A percentile compares a stretch with the other conserved stretches of the same genome.
Conservation (phyloP, 768 basidiomycete genomes). For the Pluteus cervinus region DNA sequence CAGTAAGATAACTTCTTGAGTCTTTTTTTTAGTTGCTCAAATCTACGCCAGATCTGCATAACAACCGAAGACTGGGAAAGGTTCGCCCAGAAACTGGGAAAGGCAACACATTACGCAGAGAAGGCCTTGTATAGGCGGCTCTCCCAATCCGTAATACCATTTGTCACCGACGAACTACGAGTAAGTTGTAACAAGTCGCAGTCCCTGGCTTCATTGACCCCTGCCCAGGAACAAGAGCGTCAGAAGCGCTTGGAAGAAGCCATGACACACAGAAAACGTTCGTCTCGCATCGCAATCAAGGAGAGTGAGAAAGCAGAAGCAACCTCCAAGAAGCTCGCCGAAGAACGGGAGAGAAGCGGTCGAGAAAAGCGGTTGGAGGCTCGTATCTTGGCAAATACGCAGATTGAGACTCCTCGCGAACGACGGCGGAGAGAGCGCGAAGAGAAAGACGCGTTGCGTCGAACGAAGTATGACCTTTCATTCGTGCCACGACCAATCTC, state of each 20-base stretch:
- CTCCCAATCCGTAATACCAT: conserved; percentile 60
- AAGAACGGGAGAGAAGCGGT: conserved; percentile 63
- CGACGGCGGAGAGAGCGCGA: conserved; percentile 44
- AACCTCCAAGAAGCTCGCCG: conserved; percentile 51
- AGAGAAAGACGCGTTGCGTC: conserved; percentile 27
- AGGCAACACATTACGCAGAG: conserved; percentile 74
- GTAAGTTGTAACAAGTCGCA: conserved; percentile 30
- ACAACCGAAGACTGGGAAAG: conserved; percentile 83
- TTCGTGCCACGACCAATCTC: too few relatives aligned
- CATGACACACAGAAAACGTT: conserved; percentile 81
- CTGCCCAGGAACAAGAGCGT: conserved; percentile 51
- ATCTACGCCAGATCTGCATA: conserved; percentile 59
- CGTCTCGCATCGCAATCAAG: conserved; percentile 78
- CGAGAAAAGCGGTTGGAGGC: conserved; percentile 55
- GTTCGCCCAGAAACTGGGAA: conserved; percentile 68
- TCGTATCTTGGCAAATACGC: conserved; percentile 42
- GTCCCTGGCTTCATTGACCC: conserved; percentile 5
- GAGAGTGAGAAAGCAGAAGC: conserved; percentile 69
- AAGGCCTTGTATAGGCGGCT: conserved; percentile 71
- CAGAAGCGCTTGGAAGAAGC: conserved; percentile 67
- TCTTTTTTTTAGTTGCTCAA: neutral
- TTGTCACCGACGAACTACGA: conserved; percentile 59
- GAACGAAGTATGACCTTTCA: too few relatives aligned
- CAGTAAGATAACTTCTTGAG: conserved; percentile 43
- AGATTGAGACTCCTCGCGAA: conserved; percentile 61